These are phyloP conservation scores for Cutaneotrichosporon cutaneum DNA, from an alignment of 1,284 basidiomycete species.

Conservation along the genomic window DNA sequence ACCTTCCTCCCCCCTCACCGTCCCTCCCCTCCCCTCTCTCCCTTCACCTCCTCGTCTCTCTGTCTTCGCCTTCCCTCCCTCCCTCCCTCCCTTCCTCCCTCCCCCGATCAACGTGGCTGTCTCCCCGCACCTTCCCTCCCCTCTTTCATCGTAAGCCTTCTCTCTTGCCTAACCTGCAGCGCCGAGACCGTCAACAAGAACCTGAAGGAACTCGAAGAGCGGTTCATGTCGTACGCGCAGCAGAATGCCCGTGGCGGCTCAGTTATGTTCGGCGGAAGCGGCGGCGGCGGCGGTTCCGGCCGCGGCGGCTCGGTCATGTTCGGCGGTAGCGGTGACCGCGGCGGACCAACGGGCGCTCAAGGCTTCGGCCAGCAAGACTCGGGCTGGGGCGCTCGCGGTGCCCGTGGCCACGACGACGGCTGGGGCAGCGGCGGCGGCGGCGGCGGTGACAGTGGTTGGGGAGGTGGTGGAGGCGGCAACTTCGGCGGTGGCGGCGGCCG, in stretches of 20 bases:
- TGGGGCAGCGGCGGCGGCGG: conserved; percentile 11
- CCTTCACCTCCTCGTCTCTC: no score
- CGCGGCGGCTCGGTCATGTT: conserved; percentile 3
- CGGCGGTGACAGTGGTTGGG: not conserved
- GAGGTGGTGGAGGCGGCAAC: not conserved
- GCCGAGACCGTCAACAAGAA: not conserved
- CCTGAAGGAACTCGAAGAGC: conserved; percentile 12
- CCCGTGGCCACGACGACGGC: conserved; percentile 6
- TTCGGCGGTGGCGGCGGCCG: not conserved
- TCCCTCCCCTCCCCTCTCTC: not conserved
- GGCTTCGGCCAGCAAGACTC: conserved; percentile 1
- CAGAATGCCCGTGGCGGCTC: not conserved
- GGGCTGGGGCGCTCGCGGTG: not conserved
- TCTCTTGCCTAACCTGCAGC: not conserved
- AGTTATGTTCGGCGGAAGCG: not conserved
- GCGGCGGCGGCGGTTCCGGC: not conserved
- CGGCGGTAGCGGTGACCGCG: not conserved
- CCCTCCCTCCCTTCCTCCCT: not conserved
- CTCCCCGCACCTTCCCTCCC: not conserved
- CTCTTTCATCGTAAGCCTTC: no score
- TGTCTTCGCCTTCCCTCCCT: no score
- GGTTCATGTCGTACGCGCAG: not conserved
- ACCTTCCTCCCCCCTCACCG: not conserved
- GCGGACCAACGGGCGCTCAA: not conserved
- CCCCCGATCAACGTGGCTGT: not conserved